Evolutionary conservation across 257 asterid species (phyloP).

Genomic region (Nicotiana attenuata): DNA sequence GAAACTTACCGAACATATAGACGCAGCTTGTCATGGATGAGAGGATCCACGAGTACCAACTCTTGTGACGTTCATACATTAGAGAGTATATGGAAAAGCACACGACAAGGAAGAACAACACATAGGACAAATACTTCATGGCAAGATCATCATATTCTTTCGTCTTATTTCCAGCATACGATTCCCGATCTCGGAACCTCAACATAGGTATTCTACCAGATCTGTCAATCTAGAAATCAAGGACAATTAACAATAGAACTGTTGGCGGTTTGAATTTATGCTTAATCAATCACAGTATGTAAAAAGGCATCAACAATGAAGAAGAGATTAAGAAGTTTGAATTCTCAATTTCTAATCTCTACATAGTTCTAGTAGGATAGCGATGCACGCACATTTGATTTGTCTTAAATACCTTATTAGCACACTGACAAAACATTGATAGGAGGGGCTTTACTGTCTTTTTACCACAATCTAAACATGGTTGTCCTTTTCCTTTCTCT

Average conservation of each 20-base stretch:
- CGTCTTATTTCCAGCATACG: slow-evolving; percentile 90
- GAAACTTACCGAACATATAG: slow-evolving; percentile 89
- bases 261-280: background rate
- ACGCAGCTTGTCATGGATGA: slow-evolving; percentile 96
- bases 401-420: no score
- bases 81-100: slow-evolving; percentile 83
- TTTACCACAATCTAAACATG: no score
- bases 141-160: slow-evolving; percentile 98
- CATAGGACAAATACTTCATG: slow-evolving; percentile 93
- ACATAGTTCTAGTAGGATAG: no score
- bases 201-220: slow-evolving; percentile 86
- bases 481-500: no score
- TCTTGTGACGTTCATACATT: slow-evolving; percentile 89
- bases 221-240: slow-evolving; percentile 66
- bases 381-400: no score
- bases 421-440: no score
- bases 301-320: background rate
- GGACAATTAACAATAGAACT: background rate
- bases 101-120: slow-evolving; percentile 67
- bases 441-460: no score
- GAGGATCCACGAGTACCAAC: slow-evolving; percentile 99
- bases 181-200: slow-evolving; percentile 93
- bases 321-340: background rate
- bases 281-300: background rate
- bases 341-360: background rate